phyloP scores from a whole-genome alignment of 306 rosid genomes.

The Acacia acuminata region DNA sequence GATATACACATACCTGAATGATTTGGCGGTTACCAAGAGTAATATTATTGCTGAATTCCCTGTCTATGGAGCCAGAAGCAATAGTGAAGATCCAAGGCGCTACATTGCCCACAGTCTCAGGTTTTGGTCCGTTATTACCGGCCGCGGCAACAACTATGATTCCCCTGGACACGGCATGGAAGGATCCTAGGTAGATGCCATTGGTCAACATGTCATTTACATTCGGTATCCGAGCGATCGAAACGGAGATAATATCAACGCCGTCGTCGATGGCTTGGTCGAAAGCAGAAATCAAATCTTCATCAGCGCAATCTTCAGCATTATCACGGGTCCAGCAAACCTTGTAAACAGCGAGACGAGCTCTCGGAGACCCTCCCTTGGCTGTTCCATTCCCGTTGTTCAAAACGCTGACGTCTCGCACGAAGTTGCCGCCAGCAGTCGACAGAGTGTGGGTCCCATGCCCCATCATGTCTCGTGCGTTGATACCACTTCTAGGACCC shows the following conservation, averaged over 20 bases:
- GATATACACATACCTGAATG: too few species aligned
- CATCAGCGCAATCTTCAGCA: constrained; percentile 44
- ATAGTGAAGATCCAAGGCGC: too few species aligned
- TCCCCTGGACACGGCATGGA: constrained; percentile 45
- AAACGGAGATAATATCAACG: constrained; percentile 54
- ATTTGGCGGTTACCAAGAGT: too few species aligned
- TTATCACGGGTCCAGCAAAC: constrained; percentile 54
- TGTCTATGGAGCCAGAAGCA: too few species aligned
- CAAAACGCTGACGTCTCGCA: constrained; percentile 37
- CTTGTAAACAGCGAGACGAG: constrained; percentile 72
- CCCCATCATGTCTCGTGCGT: background rate
- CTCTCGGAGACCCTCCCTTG: constrained; percentile 81
- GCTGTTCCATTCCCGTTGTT: constrained; percentile 78
- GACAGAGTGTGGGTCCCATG: constrained; percentile 76
- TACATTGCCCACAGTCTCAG: too few species aligned
- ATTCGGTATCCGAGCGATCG: constrained; percentile 32
- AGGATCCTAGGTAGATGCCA: constrained; percentile 16
- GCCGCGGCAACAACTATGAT: background rate
- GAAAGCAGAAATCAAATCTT: constrained; percentile 58
- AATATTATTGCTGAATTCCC: too few species aligned
- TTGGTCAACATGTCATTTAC: background rate
- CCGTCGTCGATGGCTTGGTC: constrained; percentile 64
- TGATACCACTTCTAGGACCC: background rate
- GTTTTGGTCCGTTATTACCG: background rate
- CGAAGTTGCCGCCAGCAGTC: constrained; percentile 70